Conservation (phyloP, 257 asterid genomes). For the Lavandula angustifolia region DNA sequence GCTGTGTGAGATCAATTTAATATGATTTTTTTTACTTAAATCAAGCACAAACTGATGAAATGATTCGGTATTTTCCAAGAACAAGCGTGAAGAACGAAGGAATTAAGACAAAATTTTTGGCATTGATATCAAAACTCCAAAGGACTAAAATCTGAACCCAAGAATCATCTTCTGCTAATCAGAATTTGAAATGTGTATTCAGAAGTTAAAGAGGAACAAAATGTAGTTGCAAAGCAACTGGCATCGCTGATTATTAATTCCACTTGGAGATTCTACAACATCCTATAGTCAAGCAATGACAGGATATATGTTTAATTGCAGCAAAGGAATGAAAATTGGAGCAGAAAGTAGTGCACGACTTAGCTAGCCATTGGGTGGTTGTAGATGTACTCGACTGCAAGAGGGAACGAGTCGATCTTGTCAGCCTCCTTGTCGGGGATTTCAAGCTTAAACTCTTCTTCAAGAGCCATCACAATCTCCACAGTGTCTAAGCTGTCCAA, state of each 20-base stretch:
- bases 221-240: neutral
- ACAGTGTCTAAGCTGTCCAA: constrained; percentile 83
- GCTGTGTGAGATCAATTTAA: too few relatives aligned
- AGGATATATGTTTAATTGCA: constrained; percentile 29
- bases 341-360: constrained; percentile 19
- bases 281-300: constrained; percentile 36
- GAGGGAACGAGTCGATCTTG: constrained; percentile 67
- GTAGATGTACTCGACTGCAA: constrained; percentile 66
- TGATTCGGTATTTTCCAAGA: neutral
- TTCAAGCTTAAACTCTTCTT: constrained; percentile 86
- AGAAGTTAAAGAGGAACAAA: constrained; percentile 3
- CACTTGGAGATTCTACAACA: constrained; percentile 31
- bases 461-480: constrained; percentile 82
- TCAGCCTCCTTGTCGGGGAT: constrained; percentile 87
- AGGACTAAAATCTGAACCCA: constrained; percentile 1
- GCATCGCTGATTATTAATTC: constrained; percentile 17
- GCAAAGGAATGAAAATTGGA: constrained; percentile 26
- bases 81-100: neutral
- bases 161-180: neutral
- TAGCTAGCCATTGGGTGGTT: constrained; percentile 79
- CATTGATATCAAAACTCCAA: neutral
- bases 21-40: too few relatives aligned
- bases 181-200: neutral
- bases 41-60: neutral
- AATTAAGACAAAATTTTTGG: neutral